A percentile compares a stretch with the other conserved stretches of the same genome.
Conservation (phyloP, 2,329 filamentous ascomycete genomes). For the Aspergillus novoparasiticus region DNA sequence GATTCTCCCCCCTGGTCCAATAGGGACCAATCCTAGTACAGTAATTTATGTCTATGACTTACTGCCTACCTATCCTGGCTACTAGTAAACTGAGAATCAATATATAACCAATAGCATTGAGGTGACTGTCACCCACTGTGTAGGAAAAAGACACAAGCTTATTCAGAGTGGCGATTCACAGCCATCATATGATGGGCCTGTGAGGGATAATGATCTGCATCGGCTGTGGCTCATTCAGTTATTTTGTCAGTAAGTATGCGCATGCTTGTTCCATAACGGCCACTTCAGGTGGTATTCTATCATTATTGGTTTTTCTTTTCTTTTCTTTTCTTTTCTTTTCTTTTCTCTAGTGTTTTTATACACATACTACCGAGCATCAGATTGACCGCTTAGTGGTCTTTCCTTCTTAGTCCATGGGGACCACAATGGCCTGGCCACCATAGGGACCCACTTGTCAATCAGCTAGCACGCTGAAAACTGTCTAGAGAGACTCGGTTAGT, state of each 20-base stretch:
- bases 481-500: not conserved
- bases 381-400: not conserved
- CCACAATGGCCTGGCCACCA: not conserved
- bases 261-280: not conserved
- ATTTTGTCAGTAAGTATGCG: not conserved
- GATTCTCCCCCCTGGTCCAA: not conserved
- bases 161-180: not conserved
- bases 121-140: not conserved
- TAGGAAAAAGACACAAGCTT: not conserved
- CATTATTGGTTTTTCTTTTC: not conserved
- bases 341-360: not conserved
- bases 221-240: not conserved
- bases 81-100: not conserved
- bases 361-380: not conserved
- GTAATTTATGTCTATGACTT: not conserved
- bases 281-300: not conserved
- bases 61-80: not conserved
- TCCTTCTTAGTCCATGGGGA: not conserved
- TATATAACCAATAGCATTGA: not conserved
- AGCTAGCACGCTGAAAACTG: not conserved
- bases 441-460: not conserved
- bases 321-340: too few relatives aligned
- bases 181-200: not conserved
- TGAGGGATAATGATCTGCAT: constrained; percentile 2
- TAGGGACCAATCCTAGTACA: not conserved